Evolutionary conservation across 2,329 filamentous ascomycete genomes (phyloP).

Genomic region (Aspergillus novofumigatus): DNA sequence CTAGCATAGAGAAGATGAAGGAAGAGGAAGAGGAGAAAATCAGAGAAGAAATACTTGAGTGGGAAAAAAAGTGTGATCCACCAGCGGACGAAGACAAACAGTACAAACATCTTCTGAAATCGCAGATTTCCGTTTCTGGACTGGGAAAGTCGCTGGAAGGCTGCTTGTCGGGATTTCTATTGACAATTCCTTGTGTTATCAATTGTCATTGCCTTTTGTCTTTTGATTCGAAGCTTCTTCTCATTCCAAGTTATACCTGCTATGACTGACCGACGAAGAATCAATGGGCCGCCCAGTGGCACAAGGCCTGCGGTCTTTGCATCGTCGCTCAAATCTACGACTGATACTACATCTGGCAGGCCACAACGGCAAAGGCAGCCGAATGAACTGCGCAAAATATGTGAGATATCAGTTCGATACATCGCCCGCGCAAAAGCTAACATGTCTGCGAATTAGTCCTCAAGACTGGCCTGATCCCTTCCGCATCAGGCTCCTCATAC

Average conservation of each 20-base stretch:
- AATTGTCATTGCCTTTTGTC: constrained; percentile 2
- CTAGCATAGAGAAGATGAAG: constrained; percentile 18
- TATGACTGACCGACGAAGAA: constrained; percentile 81
- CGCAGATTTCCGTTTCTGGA: constrained; percentile 34
- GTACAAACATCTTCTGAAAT: constrained; percentile 33
- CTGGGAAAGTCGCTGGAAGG: constrained; percentile 7
- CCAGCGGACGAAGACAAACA: constrained; percentile 28
- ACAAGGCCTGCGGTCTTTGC: constrained; percentile 72
- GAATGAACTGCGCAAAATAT: constrained; percentile 78
- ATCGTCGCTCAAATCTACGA: constrained; percentile 38
- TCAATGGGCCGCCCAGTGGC: constrained; percentile 79
- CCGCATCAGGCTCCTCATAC: constrained; percentile 86
- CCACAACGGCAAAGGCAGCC: constrained; percentile 58
- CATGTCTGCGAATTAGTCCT: constrained; percentile 56
- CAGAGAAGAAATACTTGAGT: constrained; percentile 9
- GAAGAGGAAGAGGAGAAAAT: constrained; percentile 15
- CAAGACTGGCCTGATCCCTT: constrained; percentile 87
- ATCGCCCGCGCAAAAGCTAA: constrained; percentile 10
- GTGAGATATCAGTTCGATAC: constrained; percentile 52
- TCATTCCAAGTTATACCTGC: constrained; percentile 19
- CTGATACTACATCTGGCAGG: constrained; percentile 45
- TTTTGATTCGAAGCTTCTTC: background rate
- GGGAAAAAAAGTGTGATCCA: constrained; percentile 11
- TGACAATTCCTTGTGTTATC: background rate
- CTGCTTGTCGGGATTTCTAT: background rate